Conservation (phyloP, 768 basidiomycete species). For the Mycena polygramma region DNA sequence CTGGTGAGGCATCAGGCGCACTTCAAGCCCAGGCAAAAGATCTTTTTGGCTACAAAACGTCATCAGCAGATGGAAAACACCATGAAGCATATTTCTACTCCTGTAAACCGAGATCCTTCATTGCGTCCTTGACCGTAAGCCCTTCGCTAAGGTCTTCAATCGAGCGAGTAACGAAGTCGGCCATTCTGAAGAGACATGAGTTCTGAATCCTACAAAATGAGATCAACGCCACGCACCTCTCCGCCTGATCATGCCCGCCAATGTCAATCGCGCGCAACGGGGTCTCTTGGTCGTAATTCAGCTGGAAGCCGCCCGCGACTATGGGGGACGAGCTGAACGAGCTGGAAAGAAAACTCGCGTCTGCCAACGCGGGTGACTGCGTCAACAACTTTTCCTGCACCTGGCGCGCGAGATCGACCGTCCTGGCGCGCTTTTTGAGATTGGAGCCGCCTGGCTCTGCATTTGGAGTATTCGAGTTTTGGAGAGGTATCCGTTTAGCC, state of each 20-base stretch:
- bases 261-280: slow-evolving; percentile 65
- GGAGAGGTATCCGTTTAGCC: slow-evolving; percentile 7
- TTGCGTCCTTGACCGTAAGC: slow-evolving; percentile 64
- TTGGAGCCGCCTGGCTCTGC: slow-evolving; percentile 30
- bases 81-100: slow-evolving; percentile 53
- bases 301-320: slow-evolving; percentile 52
- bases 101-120: slow-evolving; percentile 63
- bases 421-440: slow-evolving; percentile 26
- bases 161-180: slow-evolving; percentile 71
- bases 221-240: slow-evolving; percentile 50
- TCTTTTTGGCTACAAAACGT: slow-evolving; percentile 58
- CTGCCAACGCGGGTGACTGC: slow-evolving; percentile 19
- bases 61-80: not conserved
- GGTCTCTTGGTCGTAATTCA: slow-evolving; percentile 66
- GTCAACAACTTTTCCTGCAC: slow-evolving; percentile 19
- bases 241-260: slow-evolving; percentile 70
- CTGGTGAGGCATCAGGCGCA: slow-evolving; percentile 81
- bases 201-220: not conserved
- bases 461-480: slow-evolving; percentile 12
- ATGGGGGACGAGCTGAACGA: slow-evolving; percentile 31
- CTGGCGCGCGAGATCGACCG: slow-evolving; percentile 30
- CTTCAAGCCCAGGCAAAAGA: slow-evolving; percentile 75
- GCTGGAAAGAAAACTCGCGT: slow-evolving; percentile 41
- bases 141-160: slow-evolving; percentile 71
- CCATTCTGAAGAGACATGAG: slow-evolving; percentile 56